Evolutionary conservation across 441 rosid genomes (phyloP), one percentile per base, ranked within the genome.

Genomic region (Erodium moschatum): DNA sequence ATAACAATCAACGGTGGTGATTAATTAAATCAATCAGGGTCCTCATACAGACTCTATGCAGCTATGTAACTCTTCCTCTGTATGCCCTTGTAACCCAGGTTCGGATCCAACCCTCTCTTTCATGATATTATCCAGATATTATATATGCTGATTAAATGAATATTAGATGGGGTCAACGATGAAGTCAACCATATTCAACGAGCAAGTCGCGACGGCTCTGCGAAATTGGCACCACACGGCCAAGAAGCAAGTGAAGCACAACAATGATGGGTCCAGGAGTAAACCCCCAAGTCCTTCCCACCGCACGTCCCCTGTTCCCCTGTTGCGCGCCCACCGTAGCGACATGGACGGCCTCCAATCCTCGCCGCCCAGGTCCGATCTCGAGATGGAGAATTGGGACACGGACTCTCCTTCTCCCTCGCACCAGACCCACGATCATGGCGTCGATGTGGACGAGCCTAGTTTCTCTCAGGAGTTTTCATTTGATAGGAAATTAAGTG

Each of bases 101-200:
- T 65, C 58, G 1, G 0, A n/a, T 0, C 0, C 7, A 27, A 56
- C 0, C 27, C 27, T 24, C 27, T 24, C 1, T 24, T 24, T 24
- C 27, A 24, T 0, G 2, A 0, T 2, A 24, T 24, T 24, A 24
- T 24, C 1, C 27, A 24, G 27, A 24, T 24, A 24, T 24, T 24
- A 2, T n/a, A n/a, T n/a, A n/a, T 19, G 0, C 21, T 46, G n/a
- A 46, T 12, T n/a, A 38, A 38, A 38, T 38, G 44, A 38, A 38
- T 35, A 7, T 78, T 78, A 87, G 92, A 87, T 87, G 92, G 92
- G 92, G 1, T 79, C 92, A 0, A 81, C 76, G 8, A 82, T 87
- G 89, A 87, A 84, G 56, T 84, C 89, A 7, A 82, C 88, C 8
- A 78, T 87, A 65, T 73, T 73, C 60, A 68, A 69, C 3, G 76